Conservation (phyloP, 106 monocot genomes). For the Posidonia australis region DNA sequence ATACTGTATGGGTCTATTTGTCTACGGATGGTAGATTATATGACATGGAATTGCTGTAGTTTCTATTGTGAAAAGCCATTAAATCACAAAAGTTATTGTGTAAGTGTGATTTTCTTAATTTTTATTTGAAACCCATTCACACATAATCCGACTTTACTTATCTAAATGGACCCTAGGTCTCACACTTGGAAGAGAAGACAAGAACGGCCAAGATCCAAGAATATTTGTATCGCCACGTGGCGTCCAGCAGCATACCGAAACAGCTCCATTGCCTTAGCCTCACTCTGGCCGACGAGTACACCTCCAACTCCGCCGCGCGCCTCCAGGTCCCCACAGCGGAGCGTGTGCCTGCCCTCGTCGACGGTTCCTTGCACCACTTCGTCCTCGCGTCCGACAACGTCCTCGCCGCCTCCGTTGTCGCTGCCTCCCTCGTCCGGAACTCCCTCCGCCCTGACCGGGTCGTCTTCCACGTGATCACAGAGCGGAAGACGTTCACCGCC, state of each 20-base stretch:
- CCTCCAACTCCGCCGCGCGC: conserved; percentile 51
- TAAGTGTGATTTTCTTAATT: too few species aligned
- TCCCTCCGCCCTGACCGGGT: conserved; percentile 29
- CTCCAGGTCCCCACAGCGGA: conserved; percentile 42
- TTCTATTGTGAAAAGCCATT: too few species aligned
- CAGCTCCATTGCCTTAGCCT: conserved; percentile 59
- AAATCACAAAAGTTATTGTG: too few species aligned
- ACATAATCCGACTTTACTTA: neutral
- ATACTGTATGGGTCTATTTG: neutral
- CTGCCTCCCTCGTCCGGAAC: conserved; percentile 45
- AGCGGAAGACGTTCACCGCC: conserved; percentile 55
- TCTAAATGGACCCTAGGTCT: conserved; percentile 18
- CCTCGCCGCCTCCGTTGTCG: conserved; percentile 51
- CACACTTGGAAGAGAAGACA: conserved; percentile 45
- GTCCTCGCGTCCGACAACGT: conserved; percentile 82
- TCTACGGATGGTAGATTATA: neutral
- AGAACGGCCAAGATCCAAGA: conserved; percentile 66
- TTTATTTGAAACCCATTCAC: too few species aligned
- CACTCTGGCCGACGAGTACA: conserved; percentile 51
- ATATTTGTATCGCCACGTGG: conserved; percentile 76
- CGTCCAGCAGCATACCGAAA: conserved; percentile 76
- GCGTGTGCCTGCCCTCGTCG: conserved; percentile 31
- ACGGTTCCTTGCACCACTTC: conserved; percentile 49
- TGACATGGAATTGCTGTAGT: neutral
- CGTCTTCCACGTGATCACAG: conserved; percentile 66